Conservation (phyloP, 768 basidiomycete species). For the Mycena galopus region DNA sequence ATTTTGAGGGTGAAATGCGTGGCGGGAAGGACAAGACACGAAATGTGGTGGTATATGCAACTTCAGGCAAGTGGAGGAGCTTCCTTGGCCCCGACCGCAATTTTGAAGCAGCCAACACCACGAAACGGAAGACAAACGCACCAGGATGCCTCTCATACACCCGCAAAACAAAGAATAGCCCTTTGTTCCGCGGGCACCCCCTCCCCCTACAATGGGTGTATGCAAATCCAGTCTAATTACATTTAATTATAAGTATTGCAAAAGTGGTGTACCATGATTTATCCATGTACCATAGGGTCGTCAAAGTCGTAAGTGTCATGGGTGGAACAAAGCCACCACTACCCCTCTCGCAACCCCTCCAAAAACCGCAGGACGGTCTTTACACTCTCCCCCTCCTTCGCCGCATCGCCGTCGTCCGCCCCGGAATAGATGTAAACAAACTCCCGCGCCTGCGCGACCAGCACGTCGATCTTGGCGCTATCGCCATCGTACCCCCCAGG, state of each 20-base stretch:
- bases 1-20: too few species aligned
- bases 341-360: constrained; percentile 53
- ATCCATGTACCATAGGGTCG: constrained; percentile 4
- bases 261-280: neutral
- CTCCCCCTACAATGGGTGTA: too few species aligned
- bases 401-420: constrained; percentile 37
- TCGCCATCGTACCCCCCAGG: constrained; percentile 32
- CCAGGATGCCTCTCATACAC: too few species aligned
- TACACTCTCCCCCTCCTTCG: constrained; percentile 56
- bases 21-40: too few species aligned
- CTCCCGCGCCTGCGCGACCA: constrained; percentile 60
- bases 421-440: constrained; percentile 62
- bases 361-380: constrained; percentile 68
- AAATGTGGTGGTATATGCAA: too few species aligned
- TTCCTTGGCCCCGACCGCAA: too few species aligned
- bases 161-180: too few species aligned
- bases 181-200: too few species aligned
- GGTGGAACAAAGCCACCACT: neutral
- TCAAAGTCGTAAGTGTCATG: constrained; percentile 19
- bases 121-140: too few species aligned
- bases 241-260: neutral
- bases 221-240: too few species aligned
- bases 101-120: too few species aligned
- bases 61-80: too few species aligned
- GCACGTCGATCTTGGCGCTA: constrained; percentile 46